Conservation (phyloP, 225 moss, liverwort and hornwort species). For the Pseudisothecium myosuroides region DNA sequence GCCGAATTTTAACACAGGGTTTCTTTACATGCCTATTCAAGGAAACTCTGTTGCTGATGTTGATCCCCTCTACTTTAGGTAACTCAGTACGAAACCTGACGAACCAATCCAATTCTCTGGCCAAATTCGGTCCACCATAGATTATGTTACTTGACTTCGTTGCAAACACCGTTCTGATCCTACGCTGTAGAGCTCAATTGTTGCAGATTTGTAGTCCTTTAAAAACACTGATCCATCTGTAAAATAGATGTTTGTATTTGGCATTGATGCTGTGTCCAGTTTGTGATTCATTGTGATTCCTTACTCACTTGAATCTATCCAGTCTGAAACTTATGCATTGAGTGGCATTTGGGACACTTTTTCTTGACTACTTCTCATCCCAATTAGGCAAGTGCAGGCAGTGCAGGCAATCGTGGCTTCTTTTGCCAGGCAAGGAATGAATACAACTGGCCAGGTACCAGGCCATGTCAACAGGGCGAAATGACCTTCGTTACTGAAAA, state of each 20-base stretch:
- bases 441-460: background rate
- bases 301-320: background rate
- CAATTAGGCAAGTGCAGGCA: background rate
- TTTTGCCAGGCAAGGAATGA: background rate
- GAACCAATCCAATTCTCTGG: background rate
- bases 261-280: background rate
- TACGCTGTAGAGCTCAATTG: background rate
- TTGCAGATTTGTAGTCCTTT: background rate
- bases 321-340: background rate
- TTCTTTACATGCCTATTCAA: background rate
- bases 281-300: background rate
- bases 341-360: background rate
- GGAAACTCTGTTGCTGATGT: background rate
- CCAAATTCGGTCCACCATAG: background rate
- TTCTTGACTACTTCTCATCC: background rate
- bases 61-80: background rate
- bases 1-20: background rate
- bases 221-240: background rate
- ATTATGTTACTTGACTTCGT: background rate
- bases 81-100: background rate
- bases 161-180: background rate
- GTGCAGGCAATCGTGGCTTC: background rate
- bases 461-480: background rate
- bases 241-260: background rate
- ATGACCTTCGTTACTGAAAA: background rate